Evolutionary conservation across 306 rosid species (phyloP), one percentile per base, ranked within the genome.

Genomic region (Chamaecrista fasciculata): DNA sequence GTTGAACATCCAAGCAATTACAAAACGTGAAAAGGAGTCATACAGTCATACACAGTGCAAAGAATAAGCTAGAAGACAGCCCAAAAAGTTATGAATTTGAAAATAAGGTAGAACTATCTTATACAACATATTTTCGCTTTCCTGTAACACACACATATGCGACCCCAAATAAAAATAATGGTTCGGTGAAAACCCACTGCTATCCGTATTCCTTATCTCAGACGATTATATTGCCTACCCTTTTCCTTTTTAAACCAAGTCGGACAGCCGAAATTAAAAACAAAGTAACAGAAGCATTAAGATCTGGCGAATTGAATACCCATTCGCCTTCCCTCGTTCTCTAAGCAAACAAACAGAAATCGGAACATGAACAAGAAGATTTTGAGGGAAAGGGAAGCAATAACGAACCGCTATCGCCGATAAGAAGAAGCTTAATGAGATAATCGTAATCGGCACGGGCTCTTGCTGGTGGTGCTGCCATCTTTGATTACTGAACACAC

Each of bases 391-490:
- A 37, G 7, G 23, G 1, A 8, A 37, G 31, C 2, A 31, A 44
- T n/a, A 46, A 74, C 81, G 55, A 42, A 86, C 91, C 96, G 67
- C 96, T 89, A 28, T 89, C 91, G 62, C 96, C 96, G 53, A 89
- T 86, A 58, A 89, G 96, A 68, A 89, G 91, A 66, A 89, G 89
- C 85, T 89, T 89, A 72, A 89, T 86, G 69, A 86, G 91, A 69
- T 80, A 82, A 82, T 89, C 96, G 81, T 86, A 78, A 84, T 84
- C 89, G 52, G 91, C 89, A 67, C 89, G 91, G 62, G 86, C 90
- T 79, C 91, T 82, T 26, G 80, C 85, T 59, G 96, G 85, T 62
- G 83, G 81, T 31, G 91, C 84, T 68, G 92, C 91, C 91, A 89
- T 89, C 58, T 70, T 20, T 68, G 51, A 74, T 59, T 26, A 74